These are phyloP conservation scores for Coccinonectria pachysandricola DNA, from an alignment of 2,329 filamentous ascomycete species.

Conservation along the genomic window DNA sequence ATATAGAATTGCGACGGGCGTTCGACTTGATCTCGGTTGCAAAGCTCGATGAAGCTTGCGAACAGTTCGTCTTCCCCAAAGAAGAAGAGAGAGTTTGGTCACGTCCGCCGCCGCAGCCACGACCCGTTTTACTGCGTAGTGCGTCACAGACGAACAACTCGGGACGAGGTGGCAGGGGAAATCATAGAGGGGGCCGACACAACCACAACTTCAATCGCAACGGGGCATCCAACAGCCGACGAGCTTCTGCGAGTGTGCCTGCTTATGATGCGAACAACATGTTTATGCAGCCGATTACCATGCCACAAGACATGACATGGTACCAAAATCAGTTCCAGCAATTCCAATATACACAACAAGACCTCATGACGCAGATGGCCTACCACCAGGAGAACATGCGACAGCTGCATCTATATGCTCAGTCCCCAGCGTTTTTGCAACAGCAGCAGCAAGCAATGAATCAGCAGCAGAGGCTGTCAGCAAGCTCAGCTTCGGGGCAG, in stretches of 20 bases:
- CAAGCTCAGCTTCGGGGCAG: conserved; percentile 16
- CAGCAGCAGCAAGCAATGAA: conserved; percentile 28
- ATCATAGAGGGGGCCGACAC: conserved; percentile 39
- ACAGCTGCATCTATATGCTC: conserved; percentile 26
- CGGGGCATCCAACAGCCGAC: conserved; percentile 30
- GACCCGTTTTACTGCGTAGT: conserved; percentile 48
- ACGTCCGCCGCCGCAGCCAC: conserved; percentile 42
- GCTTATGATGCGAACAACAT: conserved; percentile 39
- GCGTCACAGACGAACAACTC: conserved; percentile 49
- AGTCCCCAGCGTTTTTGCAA: conserved; percentile 24
- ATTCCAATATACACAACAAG: conserved; percentile 30
- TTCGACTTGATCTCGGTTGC: conserved; percentile 73
- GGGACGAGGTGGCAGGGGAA: conserved; percentile 37
- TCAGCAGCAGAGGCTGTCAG: conserved; percentile 22
- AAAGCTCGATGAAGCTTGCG: conserved; percentile 74
- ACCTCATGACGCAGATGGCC: conserved; percentile 33
- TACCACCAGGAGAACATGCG: conserved; percentile 27
- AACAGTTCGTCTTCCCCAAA: conserved; percentile 78
- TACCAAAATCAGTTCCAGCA: conserved; percentile 34
- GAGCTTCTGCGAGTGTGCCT: conserved; percentile 42
- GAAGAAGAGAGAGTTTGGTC: conserved; percentile 60
- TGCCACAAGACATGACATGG: conserved; percentile 40
- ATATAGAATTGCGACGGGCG: conserved; percentile 78
- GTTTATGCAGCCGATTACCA: conserved; percentile 33
- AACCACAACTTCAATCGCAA: conserved; percentile 32